These are phyloP conservation scores for Neophaeococcomyces aloes DNA, from an alignment of 2,329 filamentous ascomycete genomes.

Conservation along the genomic window DNA sequence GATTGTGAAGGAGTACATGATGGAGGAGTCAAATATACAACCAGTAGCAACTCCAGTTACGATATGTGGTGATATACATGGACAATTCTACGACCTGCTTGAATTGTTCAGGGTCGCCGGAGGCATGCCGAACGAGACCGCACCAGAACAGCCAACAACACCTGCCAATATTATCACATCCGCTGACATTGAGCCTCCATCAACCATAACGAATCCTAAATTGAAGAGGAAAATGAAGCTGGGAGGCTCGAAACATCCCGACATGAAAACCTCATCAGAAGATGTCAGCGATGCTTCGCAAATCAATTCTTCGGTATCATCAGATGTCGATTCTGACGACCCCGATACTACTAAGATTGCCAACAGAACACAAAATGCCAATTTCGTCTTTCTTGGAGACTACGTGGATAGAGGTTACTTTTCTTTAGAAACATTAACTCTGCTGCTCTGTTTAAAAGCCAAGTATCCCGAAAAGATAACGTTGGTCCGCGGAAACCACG, in stretches of 20 bases:
- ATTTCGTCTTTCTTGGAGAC: slow-evolving; percentile 63
- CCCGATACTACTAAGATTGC: slow-evolving; percentile 31
- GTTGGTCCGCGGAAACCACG: slow-evolving; percentile 63
- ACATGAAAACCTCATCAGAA: slow-evolving; percentile 10
- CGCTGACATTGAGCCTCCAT: slow-evolving; percentile 86
- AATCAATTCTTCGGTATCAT: slow-evolving; percentile 36
- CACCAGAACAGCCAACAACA: slow-evolving; percentile 51
- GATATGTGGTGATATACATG: slow-evolving; percentile 95
- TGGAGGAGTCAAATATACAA: slow-evolving; percentile 99
- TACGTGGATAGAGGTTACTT: slow-evolving; percentile 68
- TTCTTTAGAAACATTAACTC: slow-evolving; percentile 61
- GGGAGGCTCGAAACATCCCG: slow-evolving; percentile 19
- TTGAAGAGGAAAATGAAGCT: slow-evolving; percentile 72
- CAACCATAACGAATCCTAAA: slow-evolving; percentile 77
- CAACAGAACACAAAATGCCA: slow-evolving; percentile 46
- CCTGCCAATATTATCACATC: slow-evolving; percentile 68
- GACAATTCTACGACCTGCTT: slow-evolving; percentile 94
- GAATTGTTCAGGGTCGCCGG: slow-evolving; percentile 95
- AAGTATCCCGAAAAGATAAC: slow-evolving; percentile 63
- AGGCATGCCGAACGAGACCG: slow-evolving; percentile 79
- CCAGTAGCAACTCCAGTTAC: slow-evolving; percentile 95
- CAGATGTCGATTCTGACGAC: slow-evolving; percentile 25
- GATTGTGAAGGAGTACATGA: slow-evolving; percentile 96
- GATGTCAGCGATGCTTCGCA: slow-evolving; percentile 35
- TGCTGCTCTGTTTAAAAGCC: slow-evolving; percentile 37